Evolutionary conservation across 2,329 filamentous ascomycete genomes (phyloP), one percentile per base, ranked within the genome.

Genomic region (Drechslerella coelobrocha): DNA sequence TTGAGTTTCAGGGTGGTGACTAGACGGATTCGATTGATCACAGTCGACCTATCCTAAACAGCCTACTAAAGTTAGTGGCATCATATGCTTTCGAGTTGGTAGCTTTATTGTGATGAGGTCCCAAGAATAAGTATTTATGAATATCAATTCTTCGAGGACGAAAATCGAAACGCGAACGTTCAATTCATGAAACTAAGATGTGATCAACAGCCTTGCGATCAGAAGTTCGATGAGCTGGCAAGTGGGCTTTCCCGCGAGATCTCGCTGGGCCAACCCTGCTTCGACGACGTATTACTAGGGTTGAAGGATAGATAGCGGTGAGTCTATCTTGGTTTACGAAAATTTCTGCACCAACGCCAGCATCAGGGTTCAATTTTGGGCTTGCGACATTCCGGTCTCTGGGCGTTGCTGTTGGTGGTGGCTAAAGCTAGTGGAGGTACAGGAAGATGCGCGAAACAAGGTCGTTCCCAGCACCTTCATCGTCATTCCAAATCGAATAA

Each of bases 371-470:
- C 17, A 3, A 6, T 39, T 2, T 39, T n/a, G 17, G 17, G 17
- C 2, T 14, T 39, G 34, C 12, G 34, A n/a, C 34, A 39, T 39
- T n/a, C 12, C 2, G 12, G 12, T n/a, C 12, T 39, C 34, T 14
- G 4, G 12, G 34, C 12, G n/a, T 39, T 34, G 12, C 34, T 14
- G 34, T 39, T 39, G 34, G 34, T 39, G 34, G 34, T 39, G 34
- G 34, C 34, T 39, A 39, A n/a, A 39, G 34, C 34, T 39, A n/a
- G 34, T n/a, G 34, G 34, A 39, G 34, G 34, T n/a, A 39, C 34
- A 14, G 3, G 12, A 10, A 10, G 34, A 39, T 14, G 12, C 12
- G 12, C 12, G 12, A 39, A 39, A 39, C 34, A 39, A 6, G 34
- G 34, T 6, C 34, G 4, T 10, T 39, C 34, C 34, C 34, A n/a